These are phyloP conservation scores for Pythium rhizo-oryzae DNA, from an alignment of 352 stramenopile genomes.

Conservation along the genomic window DNA sequence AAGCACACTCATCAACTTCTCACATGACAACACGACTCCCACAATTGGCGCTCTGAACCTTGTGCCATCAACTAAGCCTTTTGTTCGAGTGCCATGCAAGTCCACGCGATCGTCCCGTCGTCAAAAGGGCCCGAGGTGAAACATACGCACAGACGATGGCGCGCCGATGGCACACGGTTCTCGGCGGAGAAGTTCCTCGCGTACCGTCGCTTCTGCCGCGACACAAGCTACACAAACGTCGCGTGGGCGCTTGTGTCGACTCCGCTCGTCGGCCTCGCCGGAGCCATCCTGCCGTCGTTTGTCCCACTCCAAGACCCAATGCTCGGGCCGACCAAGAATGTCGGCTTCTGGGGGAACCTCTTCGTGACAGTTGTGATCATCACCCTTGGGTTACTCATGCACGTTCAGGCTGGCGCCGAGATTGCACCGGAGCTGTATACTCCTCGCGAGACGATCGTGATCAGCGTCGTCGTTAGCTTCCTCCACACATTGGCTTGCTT, in stretches of 20 bases:
- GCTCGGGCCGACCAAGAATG: slow-evolving; percentile 3
- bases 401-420: slow-evolving; percentile 3
- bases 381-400: slow-evolving; percentile 1
- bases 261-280: neutral
- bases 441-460: neutral
- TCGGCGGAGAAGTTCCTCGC: slow-evolving; percentile 8
- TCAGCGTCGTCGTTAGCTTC: neutral
- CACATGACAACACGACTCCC: too few relatives aligned
- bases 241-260: slow-evolving; percentile 10
- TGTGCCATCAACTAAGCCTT: neutral
- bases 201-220: neutral
- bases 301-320: slow-evolving; percentile 8
- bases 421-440: slow-evolving; percentile 8
- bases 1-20: too few relatives aligned
- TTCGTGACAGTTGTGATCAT: slow-evolving; percentile 13
- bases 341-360: slow-evolving; percentile 10
- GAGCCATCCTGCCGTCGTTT: slow-evolving; percentile 6
- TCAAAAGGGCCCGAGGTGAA: neutral
- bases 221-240: neutral
- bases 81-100: neutral
- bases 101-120: neutral
- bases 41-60: neutral
- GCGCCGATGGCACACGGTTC: slow-evolving; percentile 3
- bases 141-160: neutral
- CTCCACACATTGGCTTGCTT: neutral